Conservation (phyloP, 441 rosid genomes). For the Populus hybrid region DNA sequence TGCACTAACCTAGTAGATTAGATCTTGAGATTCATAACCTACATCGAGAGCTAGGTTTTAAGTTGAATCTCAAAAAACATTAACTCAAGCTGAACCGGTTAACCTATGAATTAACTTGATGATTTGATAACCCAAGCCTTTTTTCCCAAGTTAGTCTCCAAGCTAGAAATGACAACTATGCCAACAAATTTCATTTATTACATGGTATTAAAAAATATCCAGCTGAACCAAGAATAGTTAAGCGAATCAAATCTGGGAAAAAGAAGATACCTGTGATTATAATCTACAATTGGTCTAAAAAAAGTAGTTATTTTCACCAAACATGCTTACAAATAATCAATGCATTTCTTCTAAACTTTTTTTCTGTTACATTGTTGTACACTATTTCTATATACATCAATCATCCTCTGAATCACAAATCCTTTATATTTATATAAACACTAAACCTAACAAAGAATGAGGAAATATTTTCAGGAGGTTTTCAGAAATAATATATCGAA, state of each 20-base stretch:
- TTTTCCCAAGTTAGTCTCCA: too few species aligned
- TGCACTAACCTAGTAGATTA: too few species aligned
- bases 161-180: too few species aligned
- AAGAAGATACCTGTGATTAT: not conserved
- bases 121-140: too few species aligned
- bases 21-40: too few species aligned
- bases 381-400: not conserved
- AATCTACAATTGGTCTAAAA: not conserved
- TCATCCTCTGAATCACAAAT: not conserved
- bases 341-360: not conserved
- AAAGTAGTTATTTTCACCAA: not conserved
- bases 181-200: too few species aligned
- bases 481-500: not conserved
- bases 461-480: not conserved
- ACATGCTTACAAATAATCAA: not conserved
- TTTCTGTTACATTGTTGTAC: not conserved
- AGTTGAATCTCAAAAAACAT: too few species aligned
- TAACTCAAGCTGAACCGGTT: too few species aligned
- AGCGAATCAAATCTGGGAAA: not conserved
- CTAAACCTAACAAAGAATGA: conserved; percentile 5
- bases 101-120: too few species aligned
- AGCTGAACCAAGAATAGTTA: not conserved
- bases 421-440: conserved; percentile 6
- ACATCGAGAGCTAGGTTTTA: too few species aligned
- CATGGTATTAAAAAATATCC: not conserved